These are phyloP conservation scores for Talaromyces rugulosus DNA, from an alignment of 2,329 filamentous ascomycete genomes.

Conservation along the genomic window DNA sequence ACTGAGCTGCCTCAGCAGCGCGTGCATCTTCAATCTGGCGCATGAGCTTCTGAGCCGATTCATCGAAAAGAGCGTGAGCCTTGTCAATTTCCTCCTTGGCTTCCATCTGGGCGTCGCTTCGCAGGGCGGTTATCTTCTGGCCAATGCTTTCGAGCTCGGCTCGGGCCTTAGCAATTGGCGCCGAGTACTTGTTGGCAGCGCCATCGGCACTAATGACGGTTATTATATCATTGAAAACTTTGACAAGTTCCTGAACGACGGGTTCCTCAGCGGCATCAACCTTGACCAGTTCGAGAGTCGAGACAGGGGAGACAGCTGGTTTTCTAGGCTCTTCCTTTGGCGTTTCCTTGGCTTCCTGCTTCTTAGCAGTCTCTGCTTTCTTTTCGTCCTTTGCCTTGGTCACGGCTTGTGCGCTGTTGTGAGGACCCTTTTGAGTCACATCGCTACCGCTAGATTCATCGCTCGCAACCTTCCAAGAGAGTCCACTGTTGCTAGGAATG, in stretches of 20 bases:
- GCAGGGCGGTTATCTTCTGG: conserved; percentile 70
- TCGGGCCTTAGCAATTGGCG: conserved; percentile 81
- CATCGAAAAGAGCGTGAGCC: conserved; percentile 74
- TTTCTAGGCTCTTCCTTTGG: conserved; percentile 33
- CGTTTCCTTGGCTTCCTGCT: conserved; percentile 15
- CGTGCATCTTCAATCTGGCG: conserved; percentile 81
- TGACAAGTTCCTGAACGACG: conserved; percentile 86
- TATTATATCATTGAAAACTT: conserved; percentile 94
- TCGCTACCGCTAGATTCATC: conserved; percentile 58
- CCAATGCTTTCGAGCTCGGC: conserved; percentile 73
- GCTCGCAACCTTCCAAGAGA: conserved; percentile 73
- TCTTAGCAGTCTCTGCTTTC: conserved; percentile 23
- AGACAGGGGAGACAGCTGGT: conserved; percentile 46
- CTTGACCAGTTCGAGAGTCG: conserved; percentile 72
- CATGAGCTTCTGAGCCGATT: conserved; percentile 81
- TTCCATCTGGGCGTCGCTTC: conserved; percentile 62
- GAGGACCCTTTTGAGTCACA: conserved; percentile 46
- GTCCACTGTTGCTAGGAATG: conserved; percentile 79
- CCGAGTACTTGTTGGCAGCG: conserved; percentile 70
- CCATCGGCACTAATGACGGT: conserved; percentile 86
- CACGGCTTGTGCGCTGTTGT: conserved; percentile 41
- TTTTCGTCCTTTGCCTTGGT: conserved; percentile 30
- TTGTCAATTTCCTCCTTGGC: conserved; percentile 71
- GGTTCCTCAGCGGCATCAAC: conserved; percentile 76
- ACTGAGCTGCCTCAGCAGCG: conserved; percentile 72